phyloP scores from a whole-genome alignment of 2,329 filamentous ascomycete species.

The Fonsecaea pedrosoi region DNA sequence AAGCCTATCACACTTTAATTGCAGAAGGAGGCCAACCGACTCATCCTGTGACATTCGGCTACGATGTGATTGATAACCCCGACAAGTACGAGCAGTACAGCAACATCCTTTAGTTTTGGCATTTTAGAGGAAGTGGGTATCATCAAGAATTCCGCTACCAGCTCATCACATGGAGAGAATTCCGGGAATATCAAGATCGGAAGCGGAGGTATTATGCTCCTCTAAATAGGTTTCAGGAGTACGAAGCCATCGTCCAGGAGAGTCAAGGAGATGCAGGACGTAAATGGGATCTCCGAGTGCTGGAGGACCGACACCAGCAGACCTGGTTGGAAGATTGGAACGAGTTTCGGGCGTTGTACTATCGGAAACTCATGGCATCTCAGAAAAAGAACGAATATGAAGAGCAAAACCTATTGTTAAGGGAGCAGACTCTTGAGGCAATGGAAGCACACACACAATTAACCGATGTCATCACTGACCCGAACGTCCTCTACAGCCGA shows the following conservation, averaged over 20 bases:
- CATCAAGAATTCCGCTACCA: background rate
- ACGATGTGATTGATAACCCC: constrained; percentile 18
- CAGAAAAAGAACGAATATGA: background rate
- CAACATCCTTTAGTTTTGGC: constrained; percentile 14
- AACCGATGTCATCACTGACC: constrained; percentile 18
- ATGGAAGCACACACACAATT: constrained; percentile 9
- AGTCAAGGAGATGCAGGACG: constrained; percentile 21
- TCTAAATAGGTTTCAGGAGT: background rate
- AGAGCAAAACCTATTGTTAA: background rate
- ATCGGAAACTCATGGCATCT: constrained; percentile 6
- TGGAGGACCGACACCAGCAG: constrained; percentile 24
- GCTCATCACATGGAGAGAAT: constrained; percentile 11
- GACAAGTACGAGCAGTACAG: constrained; percentile 18
- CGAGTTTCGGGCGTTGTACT: constrained; percentile 18
- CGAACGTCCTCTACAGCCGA: constrained; percentile 12
- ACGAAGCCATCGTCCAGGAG: constrained; percentile 11
- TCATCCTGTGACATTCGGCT: constrained; percentile 21
- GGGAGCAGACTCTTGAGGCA: background rate
- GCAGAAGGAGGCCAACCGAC: constrained; percentile 21
- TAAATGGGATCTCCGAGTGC: constrained; percentile 26
- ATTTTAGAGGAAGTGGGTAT: background rate
- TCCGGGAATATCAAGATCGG: constrained; percentile 15
- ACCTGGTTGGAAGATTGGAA: constrained; percentile 24
- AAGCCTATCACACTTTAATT: constrained; percentile 23
- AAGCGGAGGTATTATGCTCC: constrained; percentile 11